Evolutionary conservation across 352 stramenopile species (phyloP), one percentile per base, ranked within the genome.

Genomic region (Globisporangium paroecandrum): DNA sequence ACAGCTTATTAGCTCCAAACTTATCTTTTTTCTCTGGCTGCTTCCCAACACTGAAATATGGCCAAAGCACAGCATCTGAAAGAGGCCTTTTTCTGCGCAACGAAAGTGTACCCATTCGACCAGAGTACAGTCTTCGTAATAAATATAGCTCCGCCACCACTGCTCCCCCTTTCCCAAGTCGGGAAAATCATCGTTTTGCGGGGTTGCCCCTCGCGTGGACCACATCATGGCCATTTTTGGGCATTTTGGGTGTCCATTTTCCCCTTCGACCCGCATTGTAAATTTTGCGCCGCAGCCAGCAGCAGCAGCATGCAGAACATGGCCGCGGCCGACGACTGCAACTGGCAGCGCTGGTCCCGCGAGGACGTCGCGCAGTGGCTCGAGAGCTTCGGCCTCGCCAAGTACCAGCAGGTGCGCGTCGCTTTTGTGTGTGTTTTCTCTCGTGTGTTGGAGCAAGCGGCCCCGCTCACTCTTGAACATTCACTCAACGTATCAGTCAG

Each of bases 291-390:
- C 1, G 24, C 25, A 24, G 12, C 25, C 24, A 58, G 53, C 12
- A 56, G 47, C 47, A 60, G 24, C 57, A 63, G 13, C 22, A 69
- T 65, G 58, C 64, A 69, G 25, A 46, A 61, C 24, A 69, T 61
- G 54, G 56, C 64, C 34, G 29, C 56, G 41, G 55, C 56, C 46
- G 63, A 58, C 38, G 49, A 22, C 15, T 43, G 15, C 12, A 36
- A 54, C 34, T 72, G 66, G 66, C 41, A 57, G 55, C 60, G 25
- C 41, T 72, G 66, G 66, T 56, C 51, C 24, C 66, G 66, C 34
- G 66, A 72, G 51, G 66, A 72, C 41, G 66, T 72, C 53, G 66
- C 60, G 54, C 54, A 51, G 38, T 72, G 66, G 66, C 66, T 72
- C 54, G 66, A 65, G 47, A 38, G 38, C 22, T 32, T 72, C 34